Evolutionary conservation across 208 protist genomes (phyloP).

Genomic region (Strigomonas culicis): DNA sequence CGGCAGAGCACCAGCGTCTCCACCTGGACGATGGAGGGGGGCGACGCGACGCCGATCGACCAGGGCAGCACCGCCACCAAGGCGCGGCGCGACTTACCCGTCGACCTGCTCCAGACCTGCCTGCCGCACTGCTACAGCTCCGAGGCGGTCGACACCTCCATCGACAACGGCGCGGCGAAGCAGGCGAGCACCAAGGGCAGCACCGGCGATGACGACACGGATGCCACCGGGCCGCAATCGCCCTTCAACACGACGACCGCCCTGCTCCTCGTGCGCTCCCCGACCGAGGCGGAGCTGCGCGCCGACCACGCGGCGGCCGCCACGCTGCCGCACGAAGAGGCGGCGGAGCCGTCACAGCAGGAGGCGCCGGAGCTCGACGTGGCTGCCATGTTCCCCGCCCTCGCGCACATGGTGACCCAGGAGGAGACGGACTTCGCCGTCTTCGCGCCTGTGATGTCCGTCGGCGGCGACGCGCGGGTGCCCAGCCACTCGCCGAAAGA

Average conservation of each 20-base stretch:
- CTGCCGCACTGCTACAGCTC: neutral
- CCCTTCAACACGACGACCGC: neutral
- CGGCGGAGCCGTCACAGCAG: neutral
- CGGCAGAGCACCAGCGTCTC: neutral
- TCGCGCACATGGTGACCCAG: neutral
- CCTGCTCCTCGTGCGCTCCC: neutral
- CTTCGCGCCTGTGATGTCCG: slow-evolving; percentile 13
- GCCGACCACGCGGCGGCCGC: neutral
- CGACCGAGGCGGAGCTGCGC: neutral
- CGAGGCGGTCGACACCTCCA: neutral
- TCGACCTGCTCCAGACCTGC: neutral
- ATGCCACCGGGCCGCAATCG: neutral
- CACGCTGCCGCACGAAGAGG: neutral
- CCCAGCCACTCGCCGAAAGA: neutral
- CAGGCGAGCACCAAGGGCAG: neutral
- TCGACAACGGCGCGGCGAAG: neutral
- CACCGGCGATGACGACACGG: neutral
- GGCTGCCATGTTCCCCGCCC: neutral
- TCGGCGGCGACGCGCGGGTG: neutral
- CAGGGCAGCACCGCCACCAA: neutral
- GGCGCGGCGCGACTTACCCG: neutral
- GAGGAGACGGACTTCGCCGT: slow-evolving; percentile 1
- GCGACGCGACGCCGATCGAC: too few species aligned
- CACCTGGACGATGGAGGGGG: too few species aligned
- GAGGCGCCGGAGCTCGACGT: neutral